phyloP scores from a whole-genome alignment of 2,329 filamentous ascomycete genomes.

The Colletotrichum sp. region DNA sequence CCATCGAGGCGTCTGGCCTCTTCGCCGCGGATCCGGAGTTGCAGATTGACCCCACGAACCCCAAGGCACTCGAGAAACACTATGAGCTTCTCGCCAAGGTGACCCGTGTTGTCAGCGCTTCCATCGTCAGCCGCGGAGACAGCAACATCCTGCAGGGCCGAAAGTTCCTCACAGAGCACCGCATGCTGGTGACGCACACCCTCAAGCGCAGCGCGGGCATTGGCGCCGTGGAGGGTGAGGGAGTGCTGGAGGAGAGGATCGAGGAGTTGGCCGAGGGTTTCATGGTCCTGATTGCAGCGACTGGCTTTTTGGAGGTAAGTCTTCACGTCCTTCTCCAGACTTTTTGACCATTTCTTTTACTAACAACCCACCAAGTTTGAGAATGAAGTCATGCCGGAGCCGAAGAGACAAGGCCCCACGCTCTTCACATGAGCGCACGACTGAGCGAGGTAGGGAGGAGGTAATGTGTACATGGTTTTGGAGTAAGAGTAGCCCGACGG shows the following conservation, averaged over 20 bases:
- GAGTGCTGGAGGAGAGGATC: slow-evolving; percentile 64
- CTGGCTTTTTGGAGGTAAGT: slow-evolving; percentile 84
- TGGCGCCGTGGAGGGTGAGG: slow-evolving; percentile 51
- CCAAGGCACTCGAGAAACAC: slow-evolving; percentile 76
- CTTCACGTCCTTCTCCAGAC: not conserved
- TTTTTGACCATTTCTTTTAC: not conserved
- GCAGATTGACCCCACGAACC: slow-evolving; percentile 76
- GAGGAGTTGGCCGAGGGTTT: slow-evolving; percentile 84
- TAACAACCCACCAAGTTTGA: slow-evolving; percentile 39
- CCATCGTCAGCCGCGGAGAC: slow-evolving; percentile 79
- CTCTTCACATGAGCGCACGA: slow-evolving; percentile 43
- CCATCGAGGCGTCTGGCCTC: slow-evolving; percentile 80
- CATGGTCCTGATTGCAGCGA: slow-evolving; percentile 81
- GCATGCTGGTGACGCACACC: slow-evolving; percentile 83
- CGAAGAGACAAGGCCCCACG: slow-evolving; percentile 34
- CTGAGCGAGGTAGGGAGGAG: not conserved
- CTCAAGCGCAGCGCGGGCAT: slow-evolving; percentile 90
- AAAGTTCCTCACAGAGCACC: slow-evolving; percentile 81
- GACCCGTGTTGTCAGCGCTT: slow-evolving; percentile 80
- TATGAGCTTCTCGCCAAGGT: slow-evolving; percentile 84
- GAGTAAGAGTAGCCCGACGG: not conserved
- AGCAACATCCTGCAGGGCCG: slow-evolving; percentile 84
- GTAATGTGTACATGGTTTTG: not conserved
- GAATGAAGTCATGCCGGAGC: slow-evolving; percentile 39
- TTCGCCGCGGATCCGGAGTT: slow-evolving; percentile 93